Evolutionary conservation across 164 flowering plant genomes (phyloP), one percentile per base, ranked within the genome.

Genomic region (Liquidambar formosana): DNA sequence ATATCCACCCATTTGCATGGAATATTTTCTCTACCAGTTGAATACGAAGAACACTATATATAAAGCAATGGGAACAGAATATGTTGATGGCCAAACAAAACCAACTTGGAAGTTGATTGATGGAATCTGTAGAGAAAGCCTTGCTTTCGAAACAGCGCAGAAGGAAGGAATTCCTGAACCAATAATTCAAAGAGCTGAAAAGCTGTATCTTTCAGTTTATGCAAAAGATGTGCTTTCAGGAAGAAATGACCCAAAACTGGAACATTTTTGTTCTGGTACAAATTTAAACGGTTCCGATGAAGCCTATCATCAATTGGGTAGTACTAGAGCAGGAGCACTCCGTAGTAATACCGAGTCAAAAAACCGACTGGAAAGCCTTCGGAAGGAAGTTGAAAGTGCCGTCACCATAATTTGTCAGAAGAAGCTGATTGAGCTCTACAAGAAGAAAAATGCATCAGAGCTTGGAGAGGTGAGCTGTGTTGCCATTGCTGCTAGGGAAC

Each of bases 1-100:
- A 85, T 95, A 56, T 95, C 99, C 43, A 95, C 99, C 61, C 99
- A 95, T 73, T 79, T 95, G 78, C 99, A 95, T 78, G 93, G 93
- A 16, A 86, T 95, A 48, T 93, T 93, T 59, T 62, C 75, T 65
- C 77, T 95, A 79, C 96, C 97, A n/a, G 4, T 76, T 95, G 57
- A 74, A 65, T 21, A 87, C 85, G 27, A 83, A 82, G 27, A 87
- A 82, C 69, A 75, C 79, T 16, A 78, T 82, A 1, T 73, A 79
- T 65, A 95, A 93, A 81, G 97, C 99, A 68, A 95, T 95, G 99
- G 96, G 94, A 59, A 81, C 92, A 4, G 88, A 79, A 65, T 71
- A 58, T 64, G 72, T 84, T 10, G 82, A 90, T 73, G 94, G 96
- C 48, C 84, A 75, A 57, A 82, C 89, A 61, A 84, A 70, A 58